A percentile compares a stretch with the other conserved stretches of the same genome.
These are phyloP conservation scores for Selaginella tamariscina DNA, from an alignment of 75 land plant genomes.

Conservation along the genomic window DNA sequence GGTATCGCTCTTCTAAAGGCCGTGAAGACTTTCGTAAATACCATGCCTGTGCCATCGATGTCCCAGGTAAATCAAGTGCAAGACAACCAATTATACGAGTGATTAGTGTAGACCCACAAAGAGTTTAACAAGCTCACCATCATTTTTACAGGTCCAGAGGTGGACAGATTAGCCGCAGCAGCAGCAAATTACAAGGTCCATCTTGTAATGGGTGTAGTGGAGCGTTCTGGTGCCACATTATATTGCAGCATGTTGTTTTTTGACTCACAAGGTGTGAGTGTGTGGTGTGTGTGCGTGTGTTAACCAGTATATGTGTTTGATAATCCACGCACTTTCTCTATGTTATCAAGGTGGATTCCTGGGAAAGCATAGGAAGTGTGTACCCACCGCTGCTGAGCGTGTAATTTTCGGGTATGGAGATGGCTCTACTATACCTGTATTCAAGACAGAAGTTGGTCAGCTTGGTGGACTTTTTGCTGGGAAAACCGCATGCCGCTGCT, in stretches of 20 bases:
- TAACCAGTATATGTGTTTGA: too few relatives aligned
- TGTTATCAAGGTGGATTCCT: conserved; percentile 75
- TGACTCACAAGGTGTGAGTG: conserved; percentile 46
- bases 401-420: conserved; percentile 97
- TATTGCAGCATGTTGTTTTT: conserved; percentile 82
- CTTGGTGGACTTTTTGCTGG: conserved; percentile 92
- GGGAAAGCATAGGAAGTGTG: conserved; percentile 87
- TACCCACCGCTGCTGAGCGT: conserved; percentile 87
- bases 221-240: conserved; percentile 81
- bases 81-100: not conserved
- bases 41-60: conserved; percentile 90
- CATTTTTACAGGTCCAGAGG: conserved; percentile 75
- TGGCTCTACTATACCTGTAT: conserved; percentile 93
- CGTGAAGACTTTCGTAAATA: conserved; percentile 80
- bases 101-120: not conserved
- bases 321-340: too few relatives aligned
- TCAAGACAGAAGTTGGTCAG: conserved; percentile 68
- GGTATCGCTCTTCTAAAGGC: conserved; percentile 59
- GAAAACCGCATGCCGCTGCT: conserved; percentile 96
- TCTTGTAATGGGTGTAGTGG: conserved; percentile 87
- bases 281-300: too few relatives aligned
- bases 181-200: conserved; percentile 72
- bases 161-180: conserved; percentile 61
- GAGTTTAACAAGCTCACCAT: not conserved
- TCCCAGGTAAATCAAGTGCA: conserved; percentile 47